Base-by-base conservation (phyloP, 1,284 basidiomycete genomes). In the Schizopora paradoxa region DNA sequence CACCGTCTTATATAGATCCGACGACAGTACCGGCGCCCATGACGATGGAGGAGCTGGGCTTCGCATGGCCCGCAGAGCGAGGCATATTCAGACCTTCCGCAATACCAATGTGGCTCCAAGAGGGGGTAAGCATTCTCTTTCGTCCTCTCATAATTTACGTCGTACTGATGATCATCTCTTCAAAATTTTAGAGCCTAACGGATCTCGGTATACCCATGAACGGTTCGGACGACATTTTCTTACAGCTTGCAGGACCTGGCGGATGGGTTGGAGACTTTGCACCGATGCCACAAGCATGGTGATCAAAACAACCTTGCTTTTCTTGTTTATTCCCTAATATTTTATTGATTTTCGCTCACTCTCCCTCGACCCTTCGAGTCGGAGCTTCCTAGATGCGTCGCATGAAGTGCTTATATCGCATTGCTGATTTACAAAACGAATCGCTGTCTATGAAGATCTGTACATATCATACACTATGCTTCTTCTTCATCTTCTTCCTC, bases 201-300 rank as follows among this genome's bases (percentile, higher is more conserved):
- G 91, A 94, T 62, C 78, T 94, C 5, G 90, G 91, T 13, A 67
- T 93, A 39, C 91, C 91, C n/a, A 73, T 82, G 35, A 91, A 92
- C 56, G 91, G 90, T 36, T 87, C 85, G 4, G 91, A 94, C 56
- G 89, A 86, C 5, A 83, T 93, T 43, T 93, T 94, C 68, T 64
- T 93, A 46, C 85, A 85, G 56, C 76, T 86, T 67, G 70, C 72
- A 34, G 77, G 75, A 46, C 61, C 72, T 34, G 83, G 78, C 50
- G 84, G 85, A 7, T 88, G 86, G 86, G 76, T 73, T 28, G 77
- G 78, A 38, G 83, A 86, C 57, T 81, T 86, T 57, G 69, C 76
- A 10, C 72, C 78, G 36, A 83, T 85, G 77, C 84, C 86, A 13
- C 85, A 88, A 66, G 86, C 86, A 29, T 86, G 86, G 84, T 88